Base-by-base conservation (phyloP, 352 stramenopile species). In the Phytophthora palmivora region DNA sequence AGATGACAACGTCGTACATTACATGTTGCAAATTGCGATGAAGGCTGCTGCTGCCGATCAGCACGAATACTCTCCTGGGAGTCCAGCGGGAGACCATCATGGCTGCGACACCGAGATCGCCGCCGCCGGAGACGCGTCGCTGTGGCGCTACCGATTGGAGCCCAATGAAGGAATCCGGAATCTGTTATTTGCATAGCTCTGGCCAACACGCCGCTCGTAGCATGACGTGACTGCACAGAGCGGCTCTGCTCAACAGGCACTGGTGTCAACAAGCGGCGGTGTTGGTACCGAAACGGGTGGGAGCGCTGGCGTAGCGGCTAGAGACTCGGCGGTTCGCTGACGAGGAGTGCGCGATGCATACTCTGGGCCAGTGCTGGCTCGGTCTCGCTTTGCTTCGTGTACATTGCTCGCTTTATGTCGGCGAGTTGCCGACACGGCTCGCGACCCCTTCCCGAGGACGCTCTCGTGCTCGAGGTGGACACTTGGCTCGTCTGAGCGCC, bases 171-270 rank as follows among this genome's bases (percentile, higher is more conserved):
- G 37, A 42, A 63, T 63, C 26, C 43, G 15, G 49, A 58, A 41
- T 39, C 50, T 71, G 63, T 71, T 63, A 71, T 71, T 63, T 71
- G 57, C 63, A 71, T 63, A 71, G 57, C 63, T 70, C 46, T 34
- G 34, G 46, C 38, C 36, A 69, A 64, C 61, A 65, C 61, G 45
- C 24, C 6, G 10, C 36, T 19, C 32, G 5, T 37, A 37, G 44
- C 46, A 26, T 54, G 62, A 39, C 48, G 49, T 52, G 63, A 63
- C 63, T 68, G 30, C 21, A 59, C 52, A 39, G 5, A 42, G 22
- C 33, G 37, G 58, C 50, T 58, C 37, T 72, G 50, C 33, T 46
- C 51, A 55, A 54, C 19, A 48, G 52, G 21, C 64, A 60, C 51
- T 68, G 18, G 26, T 67, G 64, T 67, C 60, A 63, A 58, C 58